A percentile compares a stretch with the other conserved stretches of the same genome.
Evolutionary conservation across 176 grass and related monocot genomes (phyloP).

Genomic region (Zizania latifolia): DNA sequence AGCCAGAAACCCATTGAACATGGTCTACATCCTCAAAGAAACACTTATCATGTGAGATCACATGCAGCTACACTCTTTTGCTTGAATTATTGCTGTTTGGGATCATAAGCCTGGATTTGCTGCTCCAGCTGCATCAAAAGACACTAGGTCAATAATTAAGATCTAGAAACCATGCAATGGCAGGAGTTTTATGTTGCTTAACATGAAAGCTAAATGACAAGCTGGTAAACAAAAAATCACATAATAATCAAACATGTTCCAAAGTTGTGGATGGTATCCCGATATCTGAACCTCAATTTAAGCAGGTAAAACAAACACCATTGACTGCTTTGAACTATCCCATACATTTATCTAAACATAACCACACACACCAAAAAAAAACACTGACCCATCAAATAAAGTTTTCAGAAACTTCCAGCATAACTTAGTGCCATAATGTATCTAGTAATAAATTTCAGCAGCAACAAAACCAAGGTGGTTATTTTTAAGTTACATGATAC

Average conservation of each 20-base stretch:
- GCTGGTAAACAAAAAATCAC: background rate
- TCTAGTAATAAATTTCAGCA: background rate
- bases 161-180: background rate
- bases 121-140: constrained; percentile 68
- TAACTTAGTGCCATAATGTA: background rate
- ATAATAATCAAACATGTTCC: background rate
- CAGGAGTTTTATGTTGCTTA: background rate
- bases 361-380: background rate
- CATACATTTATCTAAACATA: background rate
- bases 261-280: background rate
- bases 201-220: background rate
- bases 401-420: background rate
- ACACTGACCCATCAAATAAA: background rate
- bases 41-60: constrained; percentile 28
- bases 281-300: background rate
- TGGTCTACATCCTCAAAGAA: constrained; percentile 28
- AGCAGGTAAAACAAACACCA: background rate
- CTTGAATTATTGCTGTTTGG: constrained; percentile 37
- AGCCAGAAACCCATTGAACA: constrained; percentile 10
- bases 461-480: background rate
- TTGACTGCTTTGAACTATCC: background rate
- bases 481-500: background rate
- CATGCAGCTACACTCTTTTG: constrained; percentile 1
- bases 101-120: constrained; percentile 53
- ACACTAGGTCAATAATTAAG: background rate